Base-by-base conservation (phyloP, 169 alveolate genomes). In the Eimeria acervulina region DNA sequence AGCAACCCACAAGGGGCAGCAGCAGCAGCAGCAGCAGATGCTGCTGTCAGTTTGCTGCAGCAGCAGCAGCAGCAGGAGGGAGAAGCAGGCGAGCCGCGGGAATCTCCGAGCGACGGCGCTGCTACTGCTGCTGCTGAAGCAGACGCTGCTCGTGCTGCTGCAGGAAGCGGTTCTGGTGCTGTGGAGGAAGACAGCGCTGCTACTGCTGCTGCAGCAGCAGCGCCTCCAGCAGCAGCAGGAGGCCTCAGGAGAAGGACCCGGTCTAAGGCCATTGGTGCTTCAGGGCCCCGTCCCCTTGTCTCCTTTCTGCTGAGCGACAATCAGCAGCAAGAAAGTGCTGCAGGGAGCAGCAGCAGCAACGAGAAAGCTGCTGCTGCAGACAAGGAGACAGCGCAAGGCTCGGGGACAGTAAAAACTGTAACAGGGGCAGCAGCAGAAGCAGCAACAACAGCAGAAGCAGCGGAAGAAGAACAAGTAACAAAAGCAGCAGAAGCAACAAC, bases 381-480 rank as follows among this genome's bases (percentile, higher is more conserved):
- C 40, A 66, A 59, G 36, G 91, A 40, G 74, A 68, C 33, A 92
- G 72, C 72, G 33, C 74, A 40, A 23, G 52, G 81, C 19, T 61
- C n/a, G n/a, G 91, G 12, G 26, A 70, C 63, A 38, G 76, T 15
- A 31, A 61, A 42, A 44, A 33, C 72, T 19, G 81, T 42, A 52
- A 40, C 59, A 51, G 81, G 10, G 63, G 83, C 55, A 33, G 83
- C 40, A 63, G 78, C 55, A 8, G 87, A 13, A 76, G 87, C 87
- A 76, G 87, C 59, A n/a, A 23, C 61, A 38, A 36, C 87, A 76
- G 33, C 55, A 76, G 0, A 59, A 0, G 13, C 44, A 76, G 63
- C 81, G 6, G 81, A 17, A 28, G 44, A 40, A 31, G 81, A 26
- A 28, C 19, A 5, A 47, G 55, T 7, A 12, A 7, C 55, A 47